These are phyloP conservation scores for Wallacemonas collosoma DNA, from an alignment of 208 protist genomes.

Conservation along the genomic window DNA sequence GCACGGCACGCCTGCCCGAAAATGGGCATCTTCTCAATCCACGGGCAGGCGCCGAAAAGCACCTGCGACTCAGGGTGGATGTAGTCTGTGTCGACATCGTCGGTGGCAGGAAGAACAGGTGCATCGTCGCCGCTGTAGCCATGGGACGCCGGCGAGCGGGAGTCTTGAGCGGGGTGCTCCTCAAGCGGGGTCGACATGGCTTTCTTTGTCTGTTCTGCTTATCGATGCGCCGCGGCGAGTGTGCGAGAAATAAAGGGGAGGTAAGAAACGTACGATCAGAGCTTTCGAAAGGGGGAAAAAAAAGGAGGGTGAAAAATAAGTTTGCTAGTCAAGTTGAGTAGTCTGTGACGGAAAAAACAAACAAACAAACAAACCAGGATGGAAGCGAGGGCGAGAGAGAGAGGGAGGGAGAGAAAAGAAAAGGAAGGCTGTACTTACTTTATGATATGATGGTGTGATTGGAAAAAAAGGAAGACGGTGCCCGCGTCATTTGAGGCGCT, in stretches of 20 bases:
- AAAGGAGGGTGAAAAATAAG: neutral
- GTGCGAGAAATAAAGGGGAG: too few relatives aligned
- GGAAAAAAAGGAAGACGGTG: too few relatives aligned
- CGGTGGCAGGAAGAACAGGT: slow-evolving; percentile 2
- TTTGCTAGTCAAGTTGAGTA: too few relatives aligned
- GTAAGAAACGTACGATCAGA: too few relatives aligned
- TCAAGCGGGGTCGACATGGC: neutral
- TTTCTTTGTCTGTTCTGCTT: neutral
- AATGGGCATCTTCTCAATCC: slow-evolving; percentile 37
- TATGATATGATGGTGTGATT: neutral
- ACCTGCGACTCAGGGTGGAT: slow-evolving; percentile 38
- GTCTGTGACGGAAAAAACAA: too few relatives aligned
- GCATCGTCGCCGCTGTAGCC: neutral
- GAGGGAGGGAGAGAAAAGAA: neutral
- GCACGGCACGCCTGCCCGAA: slow-evolving; percentile 42
- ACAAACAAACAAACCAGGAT: too few relatives aligned
- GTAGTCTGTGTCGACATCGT: slow-evolving; percentile 24
- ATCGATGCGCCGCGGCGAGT: too few relatives aligned
- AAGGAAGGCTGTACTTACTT: neutral
- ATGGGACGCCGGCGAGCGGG: too few relatives aligned
- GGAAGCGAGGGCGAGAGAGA: neutral
- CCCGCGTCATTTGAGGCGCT: too few relatives aligned
- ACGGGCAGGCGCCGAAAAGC: slow-evolving; percentile 34
- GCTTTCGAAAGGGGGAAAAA: neutral
- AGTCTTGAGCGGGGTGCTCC: too few relatives aligned